Evolutionary conservation across 2,329 filamentous ascomycete genomes (phyloP), one percentile per base, ranked within the genome.

Genomic region (Paecilomyces sp.): DNA sequence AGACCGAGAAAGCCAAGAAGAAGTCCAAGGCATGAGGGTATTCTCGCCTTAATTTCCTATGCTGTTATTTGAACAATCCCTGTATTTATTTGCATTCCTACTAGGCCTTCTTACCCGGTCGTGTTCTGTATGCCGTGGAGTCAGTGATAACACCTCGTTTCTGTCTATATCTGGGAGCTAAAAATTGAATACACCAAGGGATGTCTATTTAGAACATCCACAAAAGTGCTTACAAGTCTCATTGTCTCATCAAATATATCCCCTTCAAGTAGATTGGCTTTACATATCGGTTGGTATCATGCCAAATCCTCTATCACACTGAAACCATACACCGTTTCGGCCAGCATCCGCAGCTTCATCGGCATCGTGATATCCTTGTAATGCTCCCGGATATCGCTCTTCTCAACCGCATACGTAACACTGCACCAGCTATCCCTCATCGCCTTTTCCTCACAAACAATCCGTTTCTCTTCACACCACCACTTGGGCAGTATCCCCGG

Each of bases 271-370:
- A 28, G 1, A 13, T 24, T 6, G n/a, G 8, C 0, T 9, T 8
- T 22, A 6, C 6, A 28, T 6, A 28, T 28, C 25, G 6, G n/a
- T 9, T 52, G 18, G 15, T 52, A 52, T 3, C 18, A 28, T 9
- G 2, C 51, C 6, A 22, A 53, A 6, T 53, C 28, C 18, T 4
- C 22, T 5, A 53, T 25, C 22, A n/a, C 51, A 53, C 28, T 30
- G 51, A 53, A 53, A 55, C 74, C 72, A 24, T 76, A 75, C 3
- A 81, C 67, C 0, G 65, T 65, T 64, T 82, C 78, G 3, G 70
- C 76, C 22, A 82, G 68, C 75, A 83, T 78, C 13, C 80, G 73
- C 55, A 83, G 68, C 71, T 82, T 78, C 78, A 82, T 80, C 2
- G 80, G 76, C 60, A 82, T 80, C 1, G 64, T 64, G 0, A 57